Base-by-base conservation (phyloP, 2,329 filamentous ascomycete species). In the Cercospora zeina region DNA sequence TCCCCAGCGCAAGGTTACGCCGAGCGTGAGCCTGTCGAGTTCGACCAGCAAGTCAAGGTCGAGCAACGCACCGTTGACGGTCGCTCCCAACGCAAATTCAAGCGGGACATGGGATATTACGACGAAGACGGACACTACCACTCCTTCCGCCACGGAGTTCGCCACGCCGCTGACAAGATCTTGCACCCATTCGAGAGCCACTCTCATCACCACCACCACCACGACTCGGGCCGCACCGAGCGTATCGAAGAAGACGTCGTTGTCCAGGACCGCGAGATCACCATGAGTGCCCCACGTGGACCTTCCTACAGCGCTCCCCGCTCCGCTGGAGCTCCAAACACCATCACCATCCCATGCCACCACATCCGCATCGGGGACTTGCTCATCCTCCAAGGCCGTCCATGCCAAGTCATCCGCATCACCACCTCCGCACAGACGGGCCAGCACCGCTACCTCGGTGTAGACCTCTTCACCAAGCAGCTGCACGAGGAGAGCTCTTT, bases 331-430 rank as follows among this genome's bases (percentile, higher is more conserved):
- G 62, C 72, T 31, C 84, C 88, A 77, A 93, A 95, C 85, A 96
- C 91, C 73, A 93, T 97, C 79, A 93, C 93, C 77, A 97, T 99
- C 80, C 95, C 96, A 70, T 96, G 92, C 89, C 91, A 99, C 87
- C 96, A 97, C 86, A 93, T 99, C 83, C 95, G 95, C 83, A 90
- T 97, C 74, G 95, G 95, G 80, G 95, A 99, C 81, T 90, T 99
- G 82, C 82, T 99, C 81, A 96, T 97, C 83, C 91, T 99, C 71
- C 95, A 99, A 86, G 93, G 93, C 79, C 93, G 95, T 73, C 93
- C 95, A 75, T 97, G 92, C 90, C 95, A 99, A 87, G 93, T 99
- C 80, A 99, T 99, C 85, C 93, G 93, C 79, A 97, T 99, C 88
- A 96, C 92, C 71, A 96, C 93, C 81, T 97, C 93, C 62, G 86